These are phyloP conservation scores for Cyclotella kingstonii DNA, from an alignment of 108 stramenopile species.

Conservation along the genomic window DNA sequence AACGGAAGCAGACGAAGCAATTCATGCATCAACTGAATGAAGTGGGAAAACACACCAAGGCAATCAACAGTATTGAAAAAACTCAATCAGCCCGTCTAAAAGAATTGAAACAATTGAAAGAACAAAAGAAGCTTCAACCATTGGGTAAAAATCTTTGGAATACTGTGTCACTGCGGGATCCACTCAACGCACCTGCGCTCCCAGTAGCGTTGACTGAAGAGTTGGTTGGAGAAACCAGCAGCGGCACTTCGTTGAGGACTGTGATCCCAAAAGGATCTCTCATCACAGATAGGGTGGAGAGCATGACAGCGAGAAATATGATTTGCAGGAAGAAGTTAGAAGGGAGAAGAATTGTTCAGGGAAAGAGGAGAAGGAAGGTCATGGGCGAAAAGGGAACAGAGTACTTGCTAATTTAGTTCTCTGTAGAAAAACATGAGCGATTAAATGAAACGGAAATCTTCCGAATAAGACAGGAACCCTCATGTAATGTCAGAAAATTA, in stretches of 20 bases:
- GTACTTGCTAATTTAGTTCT: slow-evolving; percentile 47
- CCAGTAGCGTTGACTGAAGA: slow-evolving; percentile 80
- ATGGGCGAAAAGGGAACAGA: slow-evolving; percentile 39
- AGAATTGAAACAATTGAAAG: slow-evolving; percentile 26
- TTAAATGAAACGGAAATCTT: too few species aligned
- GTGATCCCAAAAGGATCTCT: slow-evolving; percentile 80
- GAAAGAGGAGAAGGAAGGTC: slow-evolving; percentile 59
- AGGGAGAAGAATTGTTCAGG: slow-evolving; percentile 62
- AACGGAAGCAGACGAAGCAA: slow-evolving; percentile 53
- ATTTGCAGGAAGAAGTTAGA: slow-evolving; percentile 54
- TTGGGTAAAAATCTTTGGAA: slow-evolving; percentile 56
- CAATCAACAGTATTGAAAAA: slow-evolving; percentile 32
- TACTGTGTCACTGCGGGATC: slow-evolving; percentile 53
- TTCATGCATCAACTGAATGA: slow-evolving; percentile 58
- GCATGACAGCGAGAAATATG: slow-evolving; percentile 77
- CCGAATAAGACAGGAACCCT: too few species aligned
- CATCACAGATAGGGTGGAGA: slow-evolving; percentile 74
- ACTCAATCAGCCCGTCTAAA: slow-evolving; percentile 20
- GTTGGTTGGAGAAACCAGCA: slow-evolving; percentile 17
- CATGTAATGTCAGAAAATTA: too few species aligned
- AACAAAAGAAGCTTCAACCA: slow-evolving; percentile 36
- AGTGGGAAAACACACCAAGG: slow-evolving; percentile 36
- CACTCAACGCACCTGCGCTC: slow-evolving; percentile 65
- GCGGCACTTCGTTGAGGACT: slow-evolving; percentile 58
- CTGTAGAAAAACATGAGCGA: too few species aligned